A percentile compares a stretch with the other conserved stretches of the same genome.
Evolutionary conservation across 345 rosid genomes (phyloP).

Genomic region (Nasturtium officinale): DNA sequence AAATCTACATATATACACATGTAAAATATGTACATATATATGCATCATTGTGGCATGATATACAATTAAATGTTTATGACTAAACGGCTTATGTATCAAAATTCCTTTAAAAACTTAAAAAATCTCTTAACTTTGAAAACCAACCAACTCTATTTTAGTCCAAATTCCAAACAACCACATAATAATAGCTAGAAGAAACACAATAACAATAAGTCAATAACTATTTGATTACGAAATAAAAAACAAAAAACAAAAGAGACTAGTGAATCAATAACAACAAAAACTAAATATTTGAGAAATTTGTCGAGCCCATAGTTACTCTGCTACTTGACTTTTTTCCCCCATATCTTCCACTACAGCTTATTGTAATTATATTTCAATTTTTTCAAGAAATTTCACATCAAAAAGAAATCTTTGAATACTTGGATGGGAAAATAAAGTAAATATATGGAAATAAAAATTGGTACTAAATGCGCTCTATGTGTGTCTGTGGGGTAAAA

Average conservation of each 20-base stretch:
- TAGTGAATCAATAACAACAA: background rate
- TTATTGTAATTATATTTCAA: too few species aligned
- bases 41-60: background rate
- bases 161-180: background rate
- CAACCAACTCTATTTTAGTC: background rate
- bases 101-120: too few species aligned
- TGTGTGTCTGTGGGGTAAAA: constrained; percentile 19
- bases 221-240: too few species aligned
- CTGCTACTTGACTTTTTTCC: background rate
- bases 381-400: too few species aligned
- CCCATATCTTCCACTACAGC: too few species aligned
- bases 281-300: constrained; percentile 11
- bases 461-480: constrained; percentile 15
- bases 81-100: background rate
- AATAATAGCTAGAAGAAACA: background rate
- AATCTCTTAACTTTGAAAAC: background rate
- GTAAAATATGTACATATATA: too few species aligned
- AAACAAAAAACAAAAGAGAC: too few species aligned
- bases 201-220: too few species aligned
- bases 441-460: background rate
- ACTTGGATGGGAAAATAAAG: too few species aligned
- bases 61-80: too few species aligned
- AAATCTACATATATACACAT: too few species aligned
- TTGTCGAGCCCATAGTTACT: too few species aligned
- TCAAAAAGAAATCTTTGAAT: background rate